phyloP scores from a whole-genome alignment of 2,329 filamentous ascomycete genomes.

The Acrocalymma vagum region DNA sequence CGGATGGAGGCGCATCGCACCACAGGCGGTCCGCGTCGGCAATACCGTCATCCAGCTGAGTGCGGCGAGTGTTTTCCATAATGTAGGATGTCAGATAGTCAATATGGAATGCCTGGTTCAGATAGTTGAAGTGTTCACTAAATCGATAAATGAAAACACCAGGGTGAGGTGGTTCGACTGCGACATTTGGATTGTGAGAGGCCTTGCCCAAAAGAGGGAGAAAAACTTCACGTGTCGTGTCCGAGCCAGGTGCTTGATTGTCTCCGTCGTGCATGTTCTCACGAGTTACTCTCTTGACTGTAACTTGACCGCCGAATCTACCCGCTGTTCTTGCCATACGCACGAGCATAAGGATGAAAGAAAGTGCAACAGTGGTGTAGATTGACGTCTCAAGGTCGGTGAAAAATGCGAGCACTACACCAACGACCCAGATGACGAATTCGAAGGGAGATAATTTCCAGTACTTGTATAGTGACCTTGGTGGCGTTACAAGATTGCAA shows the following conservation, averaged over 20 bases:
- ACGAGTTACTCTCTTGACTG: constrained; percentile 24
- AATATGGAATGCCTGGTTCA: constrained; percentile 85
- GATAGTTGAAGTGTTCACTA: constrained; percentile 91
- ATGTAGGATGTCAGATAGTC: constrained; percentile 77
- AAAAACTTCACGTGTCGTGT: constrained; percentile 23
- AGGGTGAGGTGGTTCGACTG: constrained; percentile 72
- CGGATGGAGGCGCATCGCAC: constrained; percentile 59
- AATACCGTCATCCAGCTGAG: constrained; percentile 25
- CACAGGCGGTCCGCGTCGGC: constrained; percentile 58
- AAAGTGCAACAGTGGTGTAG: constrained; percentile 81
- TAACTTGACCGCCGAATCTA: constrained; percentile 27
- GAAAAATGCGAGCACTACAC: constrained; percentile 88
- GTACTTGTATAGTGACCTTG: constrained; percentile 89
- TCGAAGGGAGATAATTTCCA: constrained; percentile 91
- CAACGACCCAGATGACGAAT: constrained; percentile 87
- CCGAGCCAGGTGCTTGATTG: constrained; percentile 42
- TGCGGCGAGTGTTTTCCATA: constrained; percentile 54
- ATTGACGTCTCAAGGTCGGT: constrained; percentile 86
- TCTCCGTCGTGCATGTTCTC: background rate
- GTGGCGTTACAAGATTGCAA: constrained; percentile 85
- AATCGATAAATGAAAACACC: constrained; percentile 96
- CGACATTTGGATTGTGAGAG: constrained; percentile 61
- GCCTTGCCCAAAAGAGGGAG: constrained; percentile 59
- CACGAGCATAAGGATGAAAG: constrained; percentile 79
- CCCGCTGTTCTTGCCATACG: constrained; percentile 55